Evolutionary conservation across 1,139 yeast species (phyloP).

Genomic region (Yamadazyma epiphylla): DNA sequence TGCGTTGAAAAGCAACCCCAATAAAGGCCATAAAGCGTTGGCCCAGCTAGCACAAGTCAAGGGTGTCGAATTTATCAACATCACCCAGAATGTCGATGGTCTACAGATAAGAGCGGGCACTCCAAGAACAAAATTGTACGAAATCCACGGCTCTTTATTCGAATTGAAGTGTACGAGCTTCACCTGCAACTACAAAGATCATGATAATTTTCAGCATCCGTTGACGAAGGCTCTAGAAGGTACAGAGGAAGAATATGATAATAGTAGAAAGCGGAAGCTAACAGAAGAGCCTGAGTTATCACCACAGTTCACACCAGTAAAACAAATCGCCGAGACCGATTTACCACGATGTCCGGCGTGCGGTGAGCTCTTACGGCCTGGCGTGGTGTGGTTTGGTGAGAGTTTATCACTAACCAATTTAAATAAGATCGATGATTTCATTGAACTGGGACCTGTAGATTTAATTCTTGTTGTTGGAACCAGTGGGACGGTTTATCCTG

Average conservation of each 20-base stretch:
- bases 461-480: constrained; percentile 81
- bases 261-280: constrained; percentile 38
- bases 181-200: constrained; percentile 58
- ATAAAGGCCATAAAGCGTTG: constrained; percentile 67
- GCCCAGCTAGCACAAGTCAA: constrained; percentile 40
- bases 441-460: constrained; percentile 59
- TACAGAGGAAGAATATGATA: constrained; percentile 28
- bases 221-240: constrained; percentile 53
- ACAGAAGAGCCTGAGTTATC: constrained; percentile 35
- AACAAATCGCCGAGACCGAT: constrained; percentile 43
- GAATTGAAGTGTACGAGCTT: constrained; percentile 72
- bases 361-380: constrained; percentile 63
- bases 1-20: constrained; percentile 68
- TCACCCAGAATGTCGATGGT: constrained; percentile 85
- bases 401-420: constrained; percentile 62
- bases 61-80: constrained; percentile 46
- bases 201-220: constrained; percentile 55
- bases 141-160: constrained; percentile 78
- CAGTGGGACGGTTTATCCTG: constrained; percentile 85
- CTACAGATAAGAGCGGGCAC: constrained; percentile 65
- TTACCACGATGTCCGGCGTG: constrained; percentile 82
- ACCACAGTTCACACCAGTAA: constrained; percentile 47
- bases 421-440: constrained; percentile 66
- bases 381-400: constrained; percentile 94
- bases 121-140: constrained; percentile 45